Evolutionary conservation across 176 grass and related monocot genomes (phyloP), one percentile per base, ranked within the genome.

Genomic region (Musa acuminata): DNA sequence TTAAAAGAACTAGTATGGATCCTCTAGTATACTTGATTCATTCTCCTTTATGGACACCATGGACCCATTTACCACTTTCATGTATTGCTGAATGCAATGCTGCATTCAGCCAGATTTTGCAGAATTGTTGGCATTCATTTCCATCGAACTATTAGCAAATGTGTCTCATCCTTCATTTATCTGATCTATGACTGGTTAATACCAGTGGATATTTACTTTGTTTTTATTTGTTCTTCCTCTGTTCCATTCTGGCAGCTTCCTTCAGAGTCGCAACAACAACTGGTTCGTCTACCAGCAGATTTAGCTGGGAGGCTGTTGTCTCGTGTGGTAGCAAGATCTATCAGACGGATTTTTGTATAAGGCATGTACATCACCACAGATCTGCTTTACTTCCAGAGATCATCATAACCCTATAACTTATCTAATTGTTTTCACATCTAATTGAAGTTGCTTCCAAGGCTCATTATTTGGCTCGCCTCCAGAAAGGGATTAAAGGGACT

Each of bases 251-350:
- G 58, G 8, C 81, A 98, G 90, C 85, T 98, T 80, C 82, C 95
- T 57, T 53, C 73, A 60, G 95, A 93, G 65, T 91, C 78, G 16
- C 95, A 98, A 73, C 82, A 94, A 43, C 90, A 86, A 68, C 80
- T 94, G 73, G 82, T 91, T 72, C 86, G 75, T 65, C 76, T 98
- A 49, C 90, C 95, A 76, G 78, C 64, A 4, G 95, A 98, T 83
- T 84, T 98, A 74, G 89, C 80, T 17, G 87, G 82, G 59, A 79
- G 82, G 58, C 43, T 94, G 77, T 82, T 94, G 55, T 91, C 95
- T 82, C 84, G 95, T 49, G 86, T 73, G 60, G 72, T 91, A 64
- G 95, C 95, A 74, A 91, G 95, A 84, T 87, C 95, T 68, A 81
- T 98, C 55, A 81, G 90, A 84, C 85, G 78, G 72, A 73, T 93